These are phyloP conservation scores for Penicillium canescens DNA, from an alignment of 495 filamentous ascomycete species.

Conservation along the genomic window DNA sequence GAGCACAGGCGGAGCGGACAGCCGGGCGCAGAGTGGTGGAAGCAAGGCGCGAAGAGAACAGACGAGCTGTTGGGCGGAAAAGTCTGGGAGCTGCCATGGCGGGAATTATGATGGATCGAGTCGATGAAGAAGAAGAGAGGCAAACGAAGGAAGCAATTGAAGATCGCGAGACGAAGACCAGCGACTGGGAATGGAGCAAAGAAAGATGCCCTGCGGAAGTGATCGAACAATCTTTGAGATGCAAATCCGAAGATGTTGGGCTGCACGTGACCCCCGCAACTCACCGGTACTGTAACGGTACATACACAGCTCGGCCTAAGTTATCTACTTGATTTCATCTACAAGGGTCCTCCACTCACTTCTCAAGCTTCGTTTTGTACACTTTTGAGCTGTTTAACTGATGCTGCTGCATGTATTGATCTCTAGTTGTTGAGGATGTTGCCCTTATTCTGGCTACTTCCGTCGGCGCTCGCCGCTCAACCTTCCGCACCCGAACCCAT, in stretches of 20 bases:
- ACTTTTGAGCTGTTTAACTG: not conserved
- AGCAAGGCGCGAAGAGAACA: constrained; percentile 65
- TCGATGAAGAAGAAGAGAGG: constrained; percentile 11
- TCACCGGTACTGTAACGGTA: constrained; percentile 41
- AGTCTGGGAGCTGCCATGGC: constrained; percentile 70
- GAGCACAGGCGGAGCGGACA: constrained; percentile 50
- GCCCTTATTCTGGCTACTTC: constrained; percentile 23
- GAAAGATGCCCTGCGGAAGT: constrained; percentile 13
- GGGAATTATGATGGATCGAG: constrained; percentile 18
- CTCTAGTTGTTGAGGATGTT: constrained; percentile 18
- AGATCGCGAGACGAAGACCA: constrained; percentile 26
- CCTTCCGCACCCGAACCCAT: constrained; percentile 79
- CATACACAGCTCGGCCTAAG: constrained; percentile 1
- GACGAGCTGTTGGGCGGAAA: constrained; percentile 76
- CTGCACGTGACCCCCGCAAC: constrained; percentile 34
- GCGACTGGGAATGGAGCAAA: constrained; percentile 25
- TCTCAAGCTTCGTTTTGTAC: not conserved
- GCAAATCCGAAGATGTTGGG: constrained; percentile 42
- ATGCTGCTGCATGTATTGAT: not conserved
- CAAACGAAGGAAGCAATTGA: constrained; percentile 27
- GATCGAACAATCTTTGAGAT: constrained; percentile 31
- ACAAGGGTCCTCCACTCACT: not conserved
- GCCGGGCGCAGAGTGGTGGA: constrained; percentile 51
- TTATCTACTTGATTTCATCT: constrained; percentile 2
- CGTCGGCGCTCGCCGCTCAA: constrained; percentile 59